Conservation (phyloP, 148 eudicot genomes). For the Suaeda aralocaspica region DNA sequence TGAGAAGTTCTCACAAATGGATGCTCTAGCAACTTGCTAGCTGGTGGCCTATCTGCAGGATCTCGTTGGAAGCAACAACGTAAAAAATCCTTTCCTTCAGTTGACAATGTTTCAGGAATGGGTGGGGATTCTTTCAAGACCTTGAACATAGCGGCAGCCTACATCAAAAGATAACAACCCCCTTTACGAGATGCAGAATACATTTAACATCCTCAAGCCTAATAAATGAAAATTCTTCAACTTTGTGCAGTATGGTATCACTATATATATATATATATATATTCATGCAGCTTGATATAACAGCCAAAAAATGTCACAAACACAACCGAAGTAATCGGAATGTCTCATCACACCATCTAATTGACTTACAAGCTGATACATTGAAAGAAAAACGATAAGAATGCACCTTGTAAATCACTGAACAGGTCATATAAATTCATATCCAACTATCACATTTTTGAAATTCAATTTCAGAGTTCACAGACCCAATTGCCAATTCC, state of each 20-base stretch:
- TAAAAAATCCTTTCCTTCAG: conserved; percentile 84
- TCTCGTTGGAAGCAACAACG: conserved; percentile 72
- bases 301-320: neutral
- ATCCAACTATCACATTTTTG: neutral
- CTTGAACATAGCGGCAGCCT: conserved; percentile 98
- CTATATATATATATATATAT: too few relatives aligned
- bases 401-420: neutral
- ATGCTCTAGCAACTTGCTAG: conserved; percentile 72
- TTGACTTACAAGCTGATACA: neutral
- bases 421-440: neutral
- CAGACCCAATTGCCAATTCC: too few relatives aligned
- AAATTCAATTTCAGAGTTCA: too few relatives aligned
- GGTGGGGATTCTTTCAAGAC: conserved; percentile 82
- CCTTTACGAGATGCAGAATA: conserved; percentile 1
- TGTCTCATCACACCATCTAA: neutral
- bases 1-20: conserved; percentile 54
- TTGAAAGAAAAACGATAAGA: neutral
- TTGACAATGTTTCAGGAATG: conserved; percentile 69
- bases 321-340: neutral
- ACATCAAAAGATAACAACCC: conserved; percentile 15
- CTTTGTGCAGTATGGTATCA: too few relatives aligned
- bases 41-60: conserved; percentile 85
- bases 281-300: neutral
- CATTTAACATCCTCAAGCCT: neutral
- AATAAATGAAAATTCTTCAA: neutral